phyloP scores from a whole-genome alignment of 495 filamentous ascomycete genomes.

The Penicillium desertorum region DNA sequence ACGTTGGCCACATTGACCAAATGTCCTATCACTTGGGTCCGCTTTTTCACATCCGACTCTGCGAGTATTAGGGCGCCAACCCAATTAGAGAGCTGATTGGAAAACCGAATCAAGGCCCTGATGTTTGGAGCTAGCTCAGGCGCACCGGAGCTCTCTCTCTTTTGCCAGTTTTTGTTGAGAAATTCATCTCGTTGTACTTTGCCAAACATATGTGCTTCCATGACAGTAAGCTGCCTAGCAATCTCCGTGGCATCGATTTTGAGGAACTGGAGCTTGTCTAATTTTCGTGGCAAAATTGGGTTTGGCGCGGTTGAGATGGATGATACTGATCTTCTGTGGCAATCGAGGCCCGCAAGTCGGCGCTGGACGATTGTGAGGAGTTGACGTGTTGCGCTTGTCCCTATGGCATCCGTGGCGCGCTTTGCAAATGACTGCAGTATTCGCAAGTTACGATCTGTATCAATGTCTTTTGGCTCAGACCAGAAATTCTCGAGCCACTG shows the following conservation, averaged over 20 bases:
- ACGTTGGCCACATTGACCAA: slow-evolving; percentile 89
- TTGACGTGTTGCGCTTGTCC: slow-evolving; percentile 66
- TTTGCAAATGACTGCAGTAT: slow-evolving; percentile 76
- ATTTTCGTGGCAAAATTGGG: slow-evolving; percentile 88
- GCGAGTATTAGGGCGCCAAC: slow-evolving; percentile 91
- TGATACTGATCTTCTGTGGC: slow-evolving; percentile 43
- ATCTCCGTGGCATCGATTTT: slow-evolving; percentile 91
- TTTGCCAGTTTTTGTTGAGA: slow-evolving; percentile 91
- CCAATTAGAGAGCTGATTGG: slow-evolving; percentile 95
- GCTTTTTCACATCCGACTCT: slow-evolving; percentile 82
- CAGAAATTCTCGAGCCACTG: slow-evolving; percentile 93
- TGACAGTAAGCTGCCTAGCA: slow-evolving; percentile 87
- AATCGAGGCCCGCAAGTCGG: slow-evolving; percentile 70
- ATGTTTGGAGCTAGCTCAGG: slow-evolving; percentile 84
- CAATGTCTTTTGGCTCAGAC: slow-evolving; percentile 78
- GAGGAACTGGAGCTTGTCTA: slow-evolving; percentile 93
- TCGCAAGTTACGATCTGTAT: slow-evolving; percentile 70
- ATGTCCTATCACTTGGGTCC: slow-evolving; percentile 91
- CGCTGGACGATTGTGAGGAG: slow-evolving; percentile 77
- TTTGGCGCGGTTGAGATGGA: slow-evolving; percentile 68
- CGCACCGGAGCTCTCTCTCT: slow-evolving; percentile 61
- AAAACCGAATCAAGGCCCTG: slow-evolving; percentile 86
- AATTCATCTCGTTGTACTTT: slow-evolving; percentile 87
- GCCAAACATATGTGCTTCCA: slow-evolving; percentile 80
- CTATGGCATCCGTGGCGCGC: slow-evolving; percentile 72